Evolutionary conservation across 2,329 filamentous ascomycete species (phyloP).

Genomic region (Dryadomyces sulphureus): DNA sequence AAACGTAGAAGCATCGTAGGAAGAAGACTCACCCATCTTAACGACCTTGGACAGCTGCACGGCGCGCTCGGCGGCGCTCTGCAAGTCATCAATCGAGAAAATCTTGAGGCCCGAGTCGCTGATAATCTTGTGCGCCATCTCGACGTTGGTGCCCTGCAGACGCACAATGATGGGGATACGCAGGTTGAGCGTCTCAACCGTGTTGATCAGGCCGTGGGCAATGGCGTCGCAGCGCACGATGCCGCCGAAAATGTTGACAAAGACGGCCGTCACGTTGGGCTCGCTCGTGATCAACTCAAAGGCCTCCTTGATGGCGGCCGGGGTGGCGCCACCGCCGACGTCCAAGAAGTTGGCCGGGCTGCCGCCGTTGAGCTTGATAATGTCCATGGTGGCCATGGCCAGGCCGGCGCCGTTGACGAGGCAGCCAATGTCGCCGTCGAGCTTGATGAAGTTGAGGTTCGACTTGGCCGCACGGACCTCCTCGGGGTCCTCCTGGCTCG

Average conservation of each 20-base stretch:
- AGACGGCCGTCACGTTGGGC: conserved; percentile 95
- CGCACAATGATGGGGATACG: conserved; percentile 93
- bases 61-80: conserved; percentile 92
- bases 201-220: conserved; percentile 87
- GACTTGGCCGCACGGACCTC: conserved; percentile 93
- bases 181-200: conserved; percentile 87
- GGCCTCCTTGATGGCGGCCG: conserved; percentile 89
- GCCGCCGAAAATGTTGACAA: conserved; percentile 99
- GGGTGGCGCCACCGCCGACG: conserved; percentile 93
- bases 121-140: conserved; percentile 80
- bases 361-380: conserved; percentile 98
- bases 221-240: conserved; percentile 98
- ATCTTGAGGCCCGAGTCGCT: conserved; percentile 98
- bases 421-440: conserved; percentile 98
- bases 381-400: conserved; percentile 99
- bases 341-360: conserved; percentile 97
- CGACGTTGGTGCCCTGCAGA: conserved; percentile 97
- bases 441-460: conserved; percentile 99
- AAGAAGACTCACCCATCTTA: conserved; percentile 65
- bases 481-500: conserved; percentile 88
- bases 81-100: conserved; percentile 97
- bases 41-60: conserved; percentile 99
- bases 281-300: conserved; percentile 99
- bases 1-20: not conserved
- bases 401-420: conserved; percentile 97